Base-by-base conservation (phyloP, 768 basidiomycete genomes). In the Neoboletus magnificus region DNA sequence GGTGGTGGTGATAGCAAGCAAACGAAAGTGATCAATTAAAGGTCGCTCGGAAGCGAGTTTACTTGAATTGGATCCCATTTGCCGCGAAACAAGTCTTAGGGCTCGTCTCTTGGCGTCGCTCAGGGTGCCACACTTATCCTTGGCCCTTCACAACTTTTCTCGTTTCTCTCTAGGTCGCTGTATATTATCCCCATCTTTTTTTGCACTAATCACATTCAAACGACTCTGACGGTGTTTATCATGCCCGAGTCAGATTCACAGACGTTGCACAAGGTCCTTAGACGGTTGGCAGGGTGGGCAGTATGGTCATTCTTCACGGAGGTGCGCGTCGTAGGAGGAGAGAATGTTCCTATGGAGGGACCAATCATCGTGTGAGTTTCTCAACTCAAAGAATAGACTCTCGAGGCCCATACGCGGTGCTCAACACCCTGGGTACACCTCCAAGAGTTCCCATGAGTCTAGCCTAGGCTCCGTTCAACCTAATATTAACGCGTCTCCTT, bases 341-440 rank as follows among this genome's bases (percentile, higher is more conserved):
- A 96, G 71, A 87, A 95, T 69, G 91, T 98, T 15, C 94, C 96
- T 4, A 73, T 69, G 64, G 79, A 87, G 57, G 94, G 93, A 1
- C 93, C 94, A n/a, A 85, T 97, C 62, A 90, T 98, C 62, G 86
- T 95, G 92, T 95, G 76, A 70, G 88, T 83, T 22, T 32, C 27
- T 50, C 41, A 20, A 12, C 39, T 43, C 39, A 22, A 58, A 35
- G 22, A 25, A 43, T 22, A 41, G 18, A 39, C 53, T 45, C 33
- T 32, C 44, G 50, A 25, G 53, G 10, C 23, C 54, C 20, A n/a
- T 52, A 27, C 16, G 53, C 36, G 60, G 48, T 41, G 39, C 40
- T 53, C 41, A 45, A 25, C 46, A 40, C 41, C 37, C 33, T 52
- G 36, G 46, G 22, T 25, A 35, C 27, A 37, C 33, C n/a, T 36